Conservation (phyloP, 805 yeast genomes). For the Lachancea meyersii region DNA sequence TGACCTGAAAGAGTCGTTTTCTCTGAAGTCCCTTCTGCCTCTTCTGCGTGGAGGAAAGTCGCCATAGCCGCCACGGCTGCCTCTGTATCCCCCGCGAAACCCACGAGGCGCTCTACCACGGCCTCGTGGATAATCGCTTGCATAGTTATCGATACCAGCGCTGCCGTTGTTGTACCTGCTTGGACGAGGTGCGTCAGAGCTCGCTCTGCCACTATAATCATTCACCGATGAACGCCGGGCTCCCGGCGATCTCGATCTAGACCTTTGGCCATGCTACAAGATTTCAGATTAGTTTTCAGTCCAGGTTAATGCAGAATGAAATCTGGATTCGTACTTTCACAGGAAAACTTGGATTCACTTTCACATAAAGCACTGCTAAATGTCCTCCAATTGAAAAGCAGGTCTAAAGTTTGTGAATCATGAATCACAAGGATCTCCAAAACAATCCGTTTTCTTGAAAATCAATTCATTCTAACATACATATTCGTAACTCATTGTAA, state of each 20-base stretch:
- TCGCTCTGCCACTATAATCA: background rate
- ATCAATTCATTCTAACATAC: background rate
- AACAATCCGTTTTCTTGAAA: background rate
- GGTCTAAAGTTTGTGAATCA: too few species aligned
- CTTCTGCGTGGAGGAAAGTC: constrained; percentile 30
- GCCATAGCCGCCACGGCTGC: constrained; percentile 14
- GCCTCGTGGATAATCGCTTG: background rate
- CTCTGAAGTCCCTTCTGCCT: constrained; percentile 17
- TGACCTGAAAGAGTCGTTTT: constrained; percentile 18
- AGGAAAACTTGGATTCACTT: too few species aligned
- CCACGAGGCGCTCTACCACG: constrained; percentile 1
- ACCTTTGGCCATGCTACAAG: constrained; percentile 7
- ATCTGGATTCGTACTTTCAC: background rate
- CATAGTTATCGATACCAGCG: constrained; percentile 18
- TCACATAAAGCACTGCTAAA: background rate
- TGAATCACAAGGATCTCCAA: too few species aligned
- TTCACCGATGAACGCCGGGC: constrained; percentile 9
- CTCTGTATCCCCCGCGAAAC: constrained; percentile 11
- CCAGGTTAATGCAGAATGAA: background rate
- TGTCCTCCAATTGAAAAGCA: too few species aligned
- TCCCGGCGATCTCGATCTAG: constrained; percentile 23
- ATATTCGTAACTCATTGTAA: background rate
- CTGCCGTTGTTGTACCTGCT: constrained; percentile 14
- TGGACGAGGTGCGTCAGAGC: background rate
- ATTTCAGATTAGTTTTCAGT: constrained; percentile 2